Evolutionary conservation across 495 filamentous ascomycete species (phyloP).

Genomic region (Penicillium longicatenatum): DNA sequence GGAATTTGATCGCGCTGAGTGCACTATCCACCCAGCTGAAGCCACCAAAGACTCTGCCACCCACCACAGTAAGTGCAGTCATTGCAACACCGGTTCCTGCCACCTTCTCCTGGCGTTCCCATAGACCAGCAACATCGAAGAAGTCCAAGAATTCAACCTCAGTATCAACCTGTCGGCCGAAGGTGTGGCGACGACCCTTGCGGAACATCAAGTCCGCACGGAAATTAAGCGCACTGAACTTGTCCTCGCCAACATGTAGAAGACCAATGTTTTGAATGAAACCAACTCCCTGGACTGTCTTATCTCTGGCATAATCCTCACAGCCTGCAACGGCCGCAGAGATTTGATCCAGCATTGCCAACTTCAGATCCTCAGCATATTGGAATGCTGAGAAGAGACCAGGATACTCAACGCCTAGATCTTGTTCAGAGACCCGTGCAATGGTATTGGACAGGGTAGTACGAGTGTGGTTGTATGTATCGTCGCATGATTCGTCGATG

Average conservation of each 20-base stretch:
- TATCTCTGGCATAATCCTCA: conserved; percentile 79
- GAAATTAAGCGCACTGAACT: conserved; percentile 83
- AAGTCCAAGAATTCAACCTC: conserved; percentile 91
- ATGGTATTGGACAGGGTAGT: conserved; percentile 71
- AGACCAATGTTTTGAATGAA: conserved; percentile 86
- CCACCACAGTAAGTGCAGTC: conserved; percentile 85
- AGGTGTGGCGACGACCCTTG: conserved; percentile 66
- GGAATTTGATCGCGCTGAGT: conserved; percentile 71
- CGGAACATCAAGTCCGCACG: conserved; percentile 90
- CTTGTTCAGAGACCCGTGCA: conserved; percentile 67
- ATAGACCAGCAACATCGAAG: conserved; percentile 78
- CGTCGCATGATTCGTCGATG: conserved; percentile 81
- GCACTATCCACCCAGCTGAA: conserved; percentile 88
- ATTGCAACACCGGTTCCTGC: conserved; percentile 91
- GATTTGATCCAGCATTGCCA: conserved; percentile 87
- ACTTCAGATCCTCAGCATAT: conserved; percentile 90
- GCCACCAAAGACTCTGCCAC: conserved; percentile 76
- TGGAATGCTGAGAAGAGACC: conserved; percentile 83
- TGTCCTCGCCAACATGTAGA: conserved; percentile 78
- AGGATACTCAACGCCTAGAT: conserved; percentile 82
- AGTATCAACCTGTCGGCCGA: conserved; percentile 82
- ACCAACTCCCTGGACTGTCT: conserved; percentile 80
- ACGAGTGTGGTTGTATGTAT: conserved; percentile 82
- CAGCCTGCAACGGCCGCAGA: conserved; percentile 73
- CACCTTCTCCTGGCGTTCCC: conserved; percentile 91